Base-by-base conservation (phyloP, 2,329 filamentous ascomycete species). In the Botrytis aclada region DNA sequence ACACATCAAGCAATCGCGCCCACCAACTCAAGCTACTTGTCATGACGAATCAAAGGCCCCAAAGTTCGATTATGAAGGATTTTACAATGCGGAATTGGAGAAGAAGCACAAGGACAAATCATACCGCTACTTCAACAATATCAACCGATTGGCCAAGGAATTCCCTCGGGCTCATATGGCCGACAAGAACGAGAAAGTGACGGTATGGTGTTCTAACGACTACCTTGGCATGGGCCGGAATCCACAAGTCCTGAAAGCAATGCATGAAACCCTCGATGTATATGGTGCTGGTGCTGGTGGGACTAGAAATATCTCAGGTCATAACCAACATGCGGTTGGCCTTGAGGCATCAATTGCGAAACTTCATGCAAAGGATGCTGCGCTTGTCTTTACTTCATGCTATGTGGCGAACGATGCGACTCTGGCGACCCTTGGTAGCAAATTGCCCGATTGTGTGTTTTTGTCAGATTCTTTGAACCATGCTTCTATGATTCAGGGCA, bases 21-120 rank as follows among this genome's bases (percentile, higher is more conserved):
- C 78, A 69, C 75, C 77, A 63, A 72, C 60, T 66, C 76, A 72
- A 60, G 73, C 74, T 47, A 70, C 72, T 69, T 77, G 77, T 72
- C 76, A 74, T 62, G 75, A 77, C 67, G 77, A 70, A 54, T 70
- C 72, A 54, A 78, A 80, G 66, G 74, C 83, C 60, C 86, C 86
- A 74, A 93, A 90, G 80, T 99, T 98, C 83, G 88, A 98, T 83
- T 99, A 99, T 80, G 90, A 97, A 80, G 88, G 83, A 64, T 99
- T 98, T 84, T 99, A 98, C 84, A 85, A 91, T 77, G 85, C 85
- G 75, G 95, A 99, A 83, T 84, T 99, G 78, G 94, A 98, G 79
- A 98, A 98, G 89, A 99, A 99, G 86, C 96, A 97, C 88, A 95
- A 97, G 87, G 96, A 99, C 88, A 98, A 98, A 86, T 98, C 95